Percentiles rank a stretch among this genome's conserved stretches.
Evolutionary conservation across 345 rosid species (phyloP).

Genomic region (Noccaea caerulescens): DNA sequence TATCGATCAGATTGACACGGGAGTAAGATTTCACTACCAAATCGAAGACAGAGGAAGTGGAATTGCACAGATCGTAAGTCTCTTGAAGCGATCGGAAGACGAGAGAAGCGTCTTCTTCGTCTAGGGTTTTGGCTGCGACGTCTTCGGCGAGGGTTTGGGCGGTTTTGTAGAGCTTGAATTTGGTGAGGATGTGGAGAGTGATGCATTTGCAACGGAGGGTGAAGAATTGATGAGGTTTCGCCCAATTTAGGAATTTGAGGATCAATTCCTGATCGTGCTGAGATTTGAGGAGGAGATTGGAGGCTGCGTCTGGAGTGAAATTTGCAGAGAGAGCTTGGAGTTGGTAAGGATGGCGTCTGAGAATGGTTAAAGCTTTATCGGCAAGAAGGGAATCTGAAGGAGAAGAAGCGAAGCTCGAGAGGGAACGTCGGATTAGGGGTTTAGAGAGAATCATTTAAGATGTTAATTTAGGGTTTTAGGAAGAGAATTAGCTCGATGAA

Average conservation of each 20-base stretch:
- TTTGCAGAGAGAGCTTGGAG: conserved; percentile 54
- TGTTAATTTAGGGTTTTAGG: conserved; percentile 7
- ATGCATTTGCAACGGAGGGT: conserved; percentile 68
- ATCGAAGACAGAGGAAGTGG: conserved; percentile 87
- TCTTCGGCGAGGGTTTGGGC: conserved; percentile 73
- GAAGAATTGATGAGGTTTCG: conserved; percentile 67
- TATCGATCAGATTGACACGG: conserved; percentile 57
- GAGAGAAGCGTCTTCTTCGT: conserved; percentile 49
- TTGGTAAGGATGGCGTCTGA: conserved; percentile 67
- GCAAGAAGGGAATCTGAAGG: conserved; percentile 52
- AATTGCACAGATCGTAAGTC: conserved; percentile 58
- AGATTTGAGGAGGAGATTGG: conserved; percentile 60
- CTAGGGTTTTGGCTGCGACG: conserved; percentile 50
- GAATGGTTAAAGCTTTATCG: conserved; percentile 63
- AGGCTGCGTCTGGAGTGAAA: conserved; percentile 80
- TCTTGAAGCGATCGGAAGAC: conserved; percentile 70
- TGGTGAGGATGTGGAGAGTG: conserved; percentile 79
- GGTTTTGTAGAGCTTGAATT: conserved; percentile 77
- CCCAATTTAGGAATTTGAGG: conserved; percentile 75
- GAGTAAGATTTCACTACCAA: conserved; percentile 83
- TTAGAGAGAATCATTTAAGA: conserved; percentile 53
- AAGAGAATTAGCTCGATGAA: neutral
- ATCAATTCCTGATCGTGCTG: conserved; percentile 60
- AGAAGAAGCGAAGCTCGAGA: conserved; percentile 47
- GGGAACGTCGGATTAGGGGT: conserved; percentile 48